Percentiles rank a stretch among this genome's conserved stretches.
Conservation (phyloP, 768 basidiomycete genomes). For the Amylocystis lapponica region DNA sequence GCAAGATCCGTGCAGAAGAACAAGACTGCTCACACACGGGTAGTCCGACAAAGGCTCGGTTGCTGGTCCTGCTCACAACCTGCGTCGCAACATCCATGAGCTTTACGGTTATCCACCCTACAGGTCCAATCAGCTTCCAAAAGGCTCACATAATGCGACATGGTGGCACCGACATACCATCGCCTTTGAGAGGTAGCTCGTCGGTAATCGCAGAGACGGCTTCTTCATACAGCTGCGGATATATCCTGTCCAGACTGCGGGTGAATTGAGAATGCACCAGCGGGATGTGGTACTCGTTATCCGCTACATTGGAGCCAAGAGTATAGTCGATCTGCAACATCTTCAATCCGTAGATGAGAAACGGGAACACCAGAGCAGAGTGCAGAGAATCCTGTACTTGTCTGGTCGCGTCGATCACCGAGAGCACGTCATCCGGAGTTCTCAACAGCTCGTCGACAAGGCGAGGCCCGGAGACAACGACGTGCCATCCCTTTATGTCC, state of each 20-base stretch:
- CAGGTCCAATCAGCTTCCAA: constrained; percentile 8
- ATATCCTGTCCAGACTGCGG: constrained; percentile 16
- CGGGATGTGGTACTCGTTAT: constrained; percentile 17
- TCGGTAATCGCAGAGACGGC: constrained; percentile 20
- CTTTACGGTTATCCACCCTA: constrained; percentile 34
- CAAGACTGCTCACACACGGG: constrained; percentile 45
- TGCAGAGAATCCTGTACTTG: constrained; percentile 25
- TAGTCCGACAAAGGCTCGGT: constrained; percentile 44
- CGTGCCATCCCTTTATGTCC: constrained; percentile 38
- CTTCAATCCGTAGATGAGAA: neutral
- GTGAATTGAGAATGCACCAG: constrained; percentile 24
- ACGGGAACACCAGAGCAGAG: no score
- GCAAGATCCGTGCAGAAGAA: neutral
- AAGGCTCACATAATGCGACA: neutral
- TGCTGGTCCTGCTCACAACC: constrained; percentile 37
- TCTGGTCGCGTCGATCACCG: constrained; percentile 34
- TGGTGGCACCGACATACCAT: constrained; percentile 3
- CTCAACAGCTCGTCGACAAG: constrained; percentile 47
- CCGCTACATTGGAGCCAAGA: constrained; percentile 18
- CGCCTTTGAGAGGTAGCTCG: constrained; percentile 18
- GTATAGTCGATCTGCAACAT: constrained; percentile 31
- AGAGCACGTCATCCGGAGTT: constrained; percentile 38
- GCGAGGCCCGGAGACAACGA: constrained; percentile 37
- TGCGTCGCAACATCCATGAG: constrained; percentile 22
- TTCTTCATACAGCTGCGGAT: constrained; percentile 22